Conservation (phyloP, 192 early-diverging fungal species). For the Dissophora ornata region DNA sequence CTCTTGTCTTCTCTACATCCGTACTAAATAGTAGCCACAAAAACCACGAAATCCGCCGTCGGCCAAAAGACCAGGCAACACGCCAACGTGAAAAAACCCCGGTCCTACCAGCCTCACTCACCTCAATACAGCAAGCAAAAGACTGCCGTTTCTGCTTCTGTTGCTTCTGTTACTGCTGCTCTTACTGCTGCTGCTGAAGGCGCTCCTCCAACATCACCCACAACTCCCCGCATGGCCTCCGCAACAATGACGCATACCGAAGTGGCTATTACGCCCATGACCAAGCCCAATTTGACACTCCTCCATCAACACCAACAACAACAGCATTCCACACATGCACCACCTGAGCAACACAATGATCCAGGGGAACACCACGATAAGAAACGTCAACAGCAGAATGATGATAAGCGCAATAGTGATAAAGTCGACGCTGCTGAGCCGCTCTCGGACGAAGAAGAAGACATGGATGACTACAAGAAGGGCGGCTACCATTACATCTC, state of each 20-base stretch:
- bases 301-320: no score
- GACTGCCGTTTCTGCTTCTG: background rate
- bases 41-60: background rate
- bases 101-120: background rate
- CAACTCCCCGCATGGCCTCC: conserved; percentile 6
- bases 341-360: background rate
- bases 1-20: no score
- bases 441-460: conserved; percentile 82
- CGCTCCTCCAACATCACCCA: background rate
- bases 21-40: background rate
- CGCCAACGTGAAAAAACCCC: background rate
- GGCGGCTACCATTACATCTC: conserved; percentile 95
- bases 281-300: background rate
- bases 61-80: background rate
- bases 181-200: no score
- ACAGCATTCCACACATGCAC: background rate
- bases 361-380: background rate
- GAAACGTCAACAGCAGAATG: background rate
- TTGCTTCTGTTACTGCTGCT: no score
- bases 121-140: background rate
- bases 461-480: conserved; percentile 89
- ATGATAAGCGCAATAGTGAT: conserved; percentile 4
- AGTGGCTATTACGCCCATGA: background rate
- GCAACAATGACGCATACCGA: conserved; percentile 12
- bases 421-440: no score